Evolutionary conservation across 2,329 filamentous ascomycete genomes (phyloP), one percentile per base, ranked within the genome.

Genomic region (Tolypocladium ovalisporum): DNA sequence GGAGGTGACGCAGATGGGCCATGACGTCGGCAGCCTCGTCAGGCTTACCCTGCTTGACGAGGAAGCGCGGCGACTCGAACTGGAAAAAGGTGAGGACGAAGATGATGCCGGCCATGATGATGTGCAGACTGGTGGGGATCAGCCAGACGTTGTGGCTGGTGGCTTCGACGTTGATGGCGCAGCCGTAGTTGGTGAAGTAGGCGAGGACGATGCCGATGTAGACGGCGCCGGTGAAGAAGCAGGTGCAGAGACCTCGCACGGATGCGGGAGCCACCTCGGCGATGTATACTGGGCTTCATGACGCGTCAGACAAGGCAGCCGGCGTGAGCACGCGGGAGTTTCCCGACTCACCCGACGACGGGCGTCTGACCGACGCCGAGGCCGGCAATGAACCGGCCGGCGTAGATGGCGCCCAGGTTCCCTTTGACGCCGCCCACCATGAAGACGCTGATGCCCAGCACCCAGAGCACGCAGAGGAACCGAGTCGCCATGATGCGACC

Each of bases 121-220:
- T 76, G 67, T 93, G 88, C 58, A 92, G 75, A 62, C 83, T 85
- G 47, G 87, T 90, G 0, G 89, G 88, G 0, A 90, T 80, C 49
- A 87, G 78, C 81, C 81, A 84, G 61, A 78, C 76, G 56, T 75
- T 73, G 57, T 75, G 71, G 2, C 73, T 75, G n/a, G 68, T 63
- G 54, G 76, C 73, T 29, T 72, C 69, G 27, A 84, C 71, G 67
- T 83, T 73, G 49, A 83, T 56, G 57, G 76, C 69, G 56, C 73
- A 76, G 58, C 84, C 84, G 66, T 85, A 87, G 69, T 85, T 88
- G 59, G 86, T 83, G 65, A 90, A 92, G 73, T 91, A 93, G 10
- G 86, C 87, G 19, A 92, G 76, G 64, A 92, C 87, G 60, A 91
- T 89, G 29, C 88, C 89, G 56, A 89, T 71, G 66, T 92, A 92